phyloP scores from a whole-genome alignment of 2,329 filamentous ascomycete genomes.

The Fusarium illudens region DNA sequence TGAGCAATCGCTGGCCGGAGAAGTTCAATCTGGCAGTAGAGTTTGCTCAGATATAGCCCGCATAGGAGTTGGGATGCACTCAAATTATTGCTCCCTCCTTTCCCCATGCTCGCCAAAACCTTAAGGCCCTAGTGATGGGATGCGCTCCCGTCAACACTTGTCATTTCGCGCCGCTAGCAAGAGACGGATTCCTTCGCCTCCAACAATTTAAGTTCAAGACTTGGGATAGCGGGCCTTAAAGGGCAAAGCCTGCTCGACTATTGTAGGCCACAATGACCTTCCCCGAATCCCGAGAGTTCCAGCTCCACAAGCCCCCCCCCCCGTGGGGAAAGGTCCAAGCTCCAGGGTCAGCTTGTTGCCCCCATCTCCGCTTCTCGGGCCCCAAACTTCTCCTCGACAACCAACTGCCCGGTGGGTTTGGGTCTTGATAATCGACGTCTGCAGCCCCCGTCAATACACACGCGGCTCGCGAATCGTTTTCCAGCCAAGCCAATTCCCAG shows the following conservation, averaged over 20 bases:
- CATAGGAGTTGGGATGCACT: not conserved
- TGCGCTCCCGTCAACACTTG: not conserved
- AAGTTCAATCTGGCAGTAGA: not conserved
- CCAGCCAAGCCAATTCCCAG: not conserved
- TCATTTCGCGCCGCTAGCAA: slow-evolving; percentile 5
- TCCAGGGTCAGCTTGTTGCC: slow-evolving; percentile 4
- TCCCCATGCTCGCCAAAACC: not conserved
- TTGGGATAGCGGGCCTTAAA: not conserved
- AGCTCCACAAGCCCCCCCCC: slow-evolving; percentile 15
- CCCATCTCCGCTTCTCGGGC: slow-evolving; percentile 25
- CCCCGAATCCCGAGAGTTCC: not conserved
- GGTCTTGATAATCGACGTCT: not conserved
- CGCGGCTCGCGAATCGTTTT: not conserved
- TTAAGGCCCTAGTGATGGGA: not conserved
- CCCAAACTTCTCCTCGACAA: slow-evolving; percentile 21
- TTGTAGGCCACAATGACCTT: not conserved
- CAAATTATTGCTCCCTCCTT: not conserved
- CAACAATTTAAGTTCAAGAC: not conserved
- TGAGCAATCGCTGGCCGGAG: not conserved
- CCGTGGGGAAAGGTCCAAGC: slow-evolving; percentile 34
- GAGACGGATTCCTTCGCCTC: not conserved
- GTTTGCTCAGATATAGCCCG: not conserved
- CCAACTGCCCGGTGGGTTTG: not conserved
- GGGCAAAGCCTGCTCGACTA: not conserved
- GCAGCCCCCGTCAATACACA: not conserved